phyloP scores from a whole-genome alignment of 345 rosid species.

The Camelina laxa region DNA sequence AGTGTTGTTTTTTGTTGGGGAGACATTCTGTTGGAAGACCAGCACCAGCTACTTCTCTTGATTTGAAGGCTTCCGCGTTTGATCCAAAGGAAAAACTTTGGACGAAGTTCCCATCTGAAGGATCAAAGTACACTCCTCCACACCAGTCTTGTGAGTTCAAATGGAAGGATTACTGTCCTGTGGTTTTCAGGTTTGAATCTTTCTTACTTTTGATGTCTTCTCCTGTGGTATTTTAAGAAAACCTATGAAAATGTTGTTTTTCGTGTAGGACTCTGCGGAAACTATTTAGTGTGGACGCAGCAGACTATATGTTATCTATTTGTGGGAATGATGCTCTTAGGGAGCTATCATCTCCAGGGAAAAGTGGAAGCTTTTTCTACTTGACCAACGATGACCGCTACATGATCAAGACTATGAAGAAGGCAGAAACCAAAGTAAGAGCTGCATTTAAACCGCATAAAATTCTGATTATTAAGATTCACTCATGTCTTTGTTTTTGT shows the following conservation, averaged over 20 bases:
- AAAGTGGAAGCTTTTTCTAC: slow-evolving; percentile 97
- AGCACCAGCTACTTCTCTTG: slow-evolving; percentile 84
- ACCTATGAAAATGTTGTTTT: background rate
- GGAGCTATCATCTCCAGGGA: slow-evolving; percentile 98
- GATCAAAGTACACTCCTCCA: slow-evolving; percentile 94
- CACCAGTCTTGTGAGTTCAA: slow-evolving; percentile 88
- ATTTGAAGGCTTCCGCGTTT: slow-evolving; percentile 85
- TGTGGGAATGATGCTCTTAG: slow-evolving; percentile 96
- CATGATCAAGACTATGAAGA: slow-evolving; percentile 98
- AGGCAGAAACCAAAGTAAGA: slow-evolving; percentile 84
- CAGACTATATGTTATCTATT: slow-evolving; percentile 95
- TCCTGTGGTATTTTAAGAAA: background rate
- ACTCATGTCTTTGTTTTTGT: slow-evolving; percentile 15
- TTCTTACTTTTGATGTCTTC: background rate
- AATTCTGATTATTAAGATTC: background rate
- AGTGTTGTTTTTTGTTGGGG: slow-evolving; percentile 7
- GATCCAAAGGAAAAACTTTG: slow-evolving; percentile 96
- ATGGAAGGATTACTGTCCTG: slow-evolving; percentile 98
- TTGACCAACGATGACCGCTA: slow-evolving; percentile 88
- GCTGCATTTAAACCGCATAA: background rate
- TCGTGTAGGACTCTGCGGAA: slow-evolving; percentile 81
- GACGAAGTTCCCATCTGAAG: slow-evolving; percentile 95
- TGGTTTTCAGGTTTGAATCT: slow-evolving; percentile 81
- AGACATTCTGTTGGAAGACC: slow-evolving; percentile 97
- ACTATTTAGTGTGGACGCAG: slow-evolving; percentile 88